Percentiles rank a stretch among this genome's conserved stretches.
Evolutionary conservation across 2,329 filamentous ascomycete species (phyloP).

Genomic region (Dothistroma pini): DNA sequence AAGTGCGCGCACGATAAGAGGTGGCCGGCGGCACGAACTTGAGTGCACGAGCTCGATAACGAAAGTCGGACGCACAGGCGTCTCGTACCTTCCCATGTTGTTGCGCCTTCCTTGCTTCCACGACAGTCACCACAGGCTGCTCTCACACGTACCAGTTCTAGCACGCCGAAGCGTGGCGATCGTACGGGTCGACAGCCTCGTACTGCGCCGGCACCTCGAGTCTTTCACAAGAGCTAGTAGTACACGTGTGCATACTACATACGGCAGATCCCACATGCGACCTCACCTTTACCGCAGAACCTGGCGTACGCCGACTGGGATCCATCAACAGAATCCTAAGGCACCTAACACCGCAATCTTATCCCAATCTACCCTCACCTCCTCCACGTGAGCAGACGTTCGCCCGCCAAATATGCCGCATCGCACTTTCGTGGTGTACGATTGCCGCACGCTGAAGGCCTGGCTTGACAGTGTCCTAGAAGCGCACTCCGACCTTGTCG

Average conservation of each 20-base stretch:
- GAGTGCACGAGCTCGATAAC: too few relatives aligned
- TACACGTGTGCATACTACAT: not conserved
- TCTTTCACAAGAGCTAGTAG: not conserved
- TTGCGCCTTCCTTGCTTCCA: not conserved
- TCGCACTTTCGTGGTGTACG: not conserved
- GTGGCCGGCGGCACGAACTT: too few relatives aligned
- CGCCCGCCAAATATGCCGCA: not conserved
- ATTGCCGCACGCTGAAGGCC: not conserved
- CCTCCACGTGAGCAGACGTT: not conserved
- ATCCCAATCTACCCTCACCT: not conserved
- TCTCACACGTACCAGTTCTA: not conserved
- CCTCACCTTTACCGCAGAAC: constrained; percentile 4
- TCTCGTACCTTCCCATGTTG: too few relatives aligned
- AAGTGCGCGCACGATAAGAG: not conserved
- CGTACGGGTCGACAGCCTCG: not conserved
- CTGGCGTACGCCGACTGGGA: not conserved
- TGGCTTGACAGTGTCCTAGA: not conserved
- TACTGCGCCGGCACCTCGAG: constrained; percentile 1
- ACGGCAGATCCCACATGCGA: not conserved
- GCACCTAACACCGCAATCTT: not conserved
- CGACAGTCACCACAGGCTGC: not conserved
- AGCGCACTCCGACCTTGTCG: not conserved
- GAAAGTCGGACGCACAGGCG: too few relatives aligned
- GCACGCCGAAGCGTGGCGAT: not conserved
- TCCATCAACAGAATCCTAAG: not conserved